Evolutionary conservation across 202 grass and related monocot species (phyloP), one percentile per base, ranked within the genome.

Genomic region (Schoenoplectus triqueter): DNA sequence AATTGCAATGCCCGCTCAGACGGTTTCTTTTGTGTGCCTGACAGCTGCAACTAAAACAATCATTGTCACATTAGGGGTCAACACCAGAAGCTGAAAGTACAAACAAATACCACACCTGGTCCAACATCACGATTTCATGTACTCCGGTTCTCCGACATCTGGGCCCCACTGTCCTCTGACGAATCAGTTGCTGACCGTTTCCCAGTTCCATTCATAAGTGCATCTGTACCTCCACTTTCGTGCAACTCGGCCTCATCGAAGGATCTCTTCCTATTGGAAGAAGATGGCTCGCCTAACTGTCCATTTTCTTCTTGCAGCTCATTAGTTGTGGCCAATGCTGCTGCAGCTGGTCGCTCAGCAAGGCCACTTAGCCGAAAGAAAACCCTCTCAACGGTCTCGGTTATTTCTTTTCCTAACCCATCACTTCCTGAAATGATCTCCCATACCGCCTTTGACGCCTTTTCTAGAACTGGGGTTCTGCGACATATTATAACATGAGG

Each of bases 381-480:
- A 20, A 95, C 96, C 89, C 85, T 94, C 86, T 95, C 96, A 64
- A 99, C 91, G 10, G 93, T 95, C 47, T 92, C 86, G 0, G 88
- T 95, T 75, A 99, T 95, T 48, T 95, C 96, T 80, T 91, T 94
- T 57, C 96, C 96, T 51, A 99, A 91, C 65, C 86, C 88, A 1
- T 57, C 90, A 21, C 81, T 88, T 57, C 92, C 93, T 2, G 95
- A 88, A 87, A 99, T 99, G 68, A 99, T 84, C 52, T 95, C 96
- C 96, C 96, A 99, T 64, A 99, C 93, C 0, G 88, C 93, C 86
- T 90, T 94, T 0, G 93, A 98, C 59, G 90, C 96, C 87, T 98
- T 98, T 82, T 98, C 96, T 66, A 98, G 93, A 76, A 98, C 91
- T 0, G 93, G 91, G 74, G 90, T 94, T 86, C 96, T 99, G 91